Conservation (phyloP, 305 asterid species). For the Fraxinus floribunda region DNA sequence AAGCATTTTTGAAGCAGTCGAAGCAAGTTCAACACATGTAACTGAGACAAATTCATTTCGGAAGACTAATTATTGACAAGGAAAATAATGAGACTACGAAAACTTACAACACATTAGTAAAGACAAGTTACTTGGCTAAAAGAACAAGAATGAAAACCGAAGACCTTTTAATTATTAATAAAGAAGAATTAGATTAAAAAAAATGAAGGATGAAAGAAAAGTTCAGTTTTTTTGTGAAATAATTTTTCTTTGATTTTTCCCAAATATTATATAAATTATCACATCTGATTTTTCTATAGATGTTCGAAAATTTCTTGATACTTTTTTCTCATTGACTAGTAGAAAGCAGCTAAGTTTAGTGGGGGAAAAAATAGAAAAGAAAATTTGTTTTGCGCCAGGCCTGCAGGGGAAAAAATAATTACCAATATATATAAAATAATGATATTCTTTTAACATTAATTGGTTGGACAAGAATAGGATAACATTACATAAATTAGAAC, state of each 20-base stretch:
- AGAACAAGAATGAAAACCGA: not conserved
- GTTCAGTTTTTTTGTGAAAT: not conserved
- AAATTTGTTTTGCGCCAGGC: not conserved
- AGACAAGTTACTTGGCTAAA: not conserved
- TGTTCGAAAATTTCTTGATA: not conserved
- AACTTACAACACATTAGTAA: not conserved
- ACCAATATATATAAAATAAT: not conserved
- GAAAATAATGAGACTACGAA: not conserved
- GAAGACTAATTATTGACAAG: not conserved
- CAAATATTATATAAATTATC: not conserved
- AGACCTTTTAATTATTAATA: not conserved
- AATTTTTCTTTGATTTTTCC: not conserved
- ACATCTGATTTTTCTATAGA: no score
- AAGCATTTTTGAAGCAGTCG: conserved; percentile 34
- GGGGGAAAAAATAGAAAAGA: not conserved
- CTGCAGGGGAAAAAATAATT: not conserved
- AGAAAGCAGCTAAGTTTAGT: not conserved
- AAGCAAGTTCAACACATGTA: conserved; percentile 34
- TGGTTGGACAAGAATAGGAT: not conserved
- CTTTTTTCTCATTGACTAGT: not conserved
- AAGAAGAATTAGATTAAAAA: not conserved
- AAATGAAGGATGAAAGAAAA: not conserved
- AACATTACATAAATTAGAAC: not conserved
- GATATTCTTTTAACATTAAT: not conserved
- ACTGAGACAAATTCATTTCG: conserved; percentile 26